Evolutionary conservation across 1,139 yeast species (phyloP).

Genomic region (Dujonia santamariae): DNA sequence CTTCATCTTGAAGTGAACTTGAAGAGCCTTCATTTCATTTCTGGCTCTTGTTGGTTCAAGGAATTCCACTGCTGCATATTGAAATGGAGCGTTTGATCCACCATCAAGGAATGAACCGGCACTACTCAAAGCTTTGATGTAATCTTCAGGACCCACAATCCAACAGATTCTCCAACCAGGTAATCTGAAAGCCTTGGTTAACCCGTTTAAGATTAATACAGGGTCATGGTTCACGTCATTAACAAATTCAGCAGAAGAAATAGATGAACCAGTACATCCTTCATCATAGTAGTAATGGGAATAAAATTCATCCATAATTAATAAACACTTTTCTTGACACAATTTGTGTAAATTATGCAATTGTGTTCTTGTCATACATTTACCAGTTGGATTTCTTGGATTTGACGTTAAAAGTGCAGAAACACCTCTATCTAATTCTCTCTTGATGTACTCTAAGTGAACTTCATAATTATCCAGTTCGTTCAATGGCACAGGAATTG

Average conservation of each 20-base stretch:
- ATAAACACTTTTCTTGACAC: conserved; percentile 55
- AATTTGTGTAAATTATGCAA: conserved; percentile 51
- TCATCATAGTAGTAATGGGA: conserved; percentile 63
- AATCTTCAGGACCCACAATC: conserved; percentile 66
- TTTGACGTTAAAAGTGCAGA: conserved; percentile 61
- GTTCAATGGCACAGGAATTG: conserved; percentile 63
- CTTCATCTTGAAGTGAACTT: conserved; percentile 58
- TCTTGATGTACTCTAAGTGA: conserved; percentile 53
- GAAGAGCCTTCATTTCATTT: conserved; percentile 59
- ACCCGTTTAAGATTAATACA: conserved; percentile 60
- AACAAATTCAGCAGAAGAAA: conserved; percentile 53
- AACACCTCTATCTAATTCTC: conserved; percentile 60
- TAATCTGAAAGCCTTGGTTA: conserved; percentile 62
- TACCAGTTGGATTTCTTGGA: conserved; percentile 70
- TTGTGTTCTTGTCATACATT: conserved; percentile 51
- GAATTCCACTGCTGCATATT: conserved; percentile 59
- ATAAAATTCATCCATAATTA: conserved; percentile 69
- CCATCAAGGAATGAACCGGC: conserved; percentile 68
- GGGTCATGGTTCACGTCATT: conserved; percentile 62
- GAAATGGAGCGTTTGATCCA: conserved; percentile 66
- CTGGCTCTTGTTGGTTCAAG: conserved; percentile 51
- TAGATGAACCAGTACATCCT: conserved; percentile 54
- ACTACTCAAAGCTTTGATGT: conserved; percentile 55
- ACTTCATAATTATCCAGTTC: conserved; percentile 61
- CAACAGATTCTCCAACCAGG: conserved; percentile 75